A percentile compares a stretch with the other conserved stretches of the same genome.
Evolutionary conservation across 805 yeast genomes (phyloP).

Genomic region (Lipomyces anomalus): DNA sequence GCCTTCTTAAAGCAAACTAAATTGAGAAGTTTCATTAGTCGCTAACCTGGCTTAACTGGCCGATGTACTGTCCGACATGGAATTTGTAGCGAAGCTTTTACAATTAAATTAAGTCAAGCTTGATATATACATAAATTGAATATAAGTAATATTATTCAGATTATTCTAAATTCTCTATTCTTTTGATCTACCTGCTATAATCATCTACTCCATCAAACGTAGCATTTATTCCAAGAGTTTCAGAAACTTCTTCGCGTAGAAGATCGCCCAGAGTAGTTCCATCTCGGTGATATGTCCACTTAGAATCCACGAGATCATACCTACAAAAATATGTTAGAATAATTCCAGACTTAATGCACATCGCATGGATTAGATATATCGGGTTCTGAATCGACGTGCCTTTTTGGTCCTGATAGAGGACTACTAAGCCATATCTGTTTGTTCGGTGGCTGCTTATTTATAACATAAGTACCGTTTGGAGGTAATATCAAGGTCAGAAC

Average conservation of each 20-base stretch:
- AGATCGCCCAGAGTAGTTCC: conserved; percentile 44
- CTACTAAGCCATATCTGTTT: conserved; percentile 94
- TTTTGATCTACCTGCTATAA: conserved; percentile 5
- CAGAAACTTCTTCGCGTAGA: conserved; percentile 43
- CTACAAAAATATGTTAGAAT: conserved; percentile 28
- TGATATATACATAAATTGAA: no score
- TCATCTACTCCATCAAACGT: conserved; percentile 25
- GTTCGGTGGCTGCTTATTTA: conserved; percentile 96
- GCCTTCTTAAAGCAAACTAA: no score
- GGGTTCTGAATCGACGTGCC: conserved; percentile 22
- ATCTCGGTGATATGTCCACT: conserved; percentile 80
- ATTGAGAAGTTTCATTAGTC: no score
- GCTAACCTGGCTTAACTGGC: no score
- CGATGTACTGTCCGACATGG: no score
- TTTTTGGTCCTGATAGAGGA: conserved; percentile 88
- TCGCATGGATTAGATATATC: background rate
- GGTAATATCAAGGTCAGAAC: conserved; percentile 72
- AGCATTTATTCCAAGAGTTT: conserved; percentile 20
- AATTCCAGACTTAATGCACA: background rate
- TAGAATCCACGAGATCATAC: conserved; percentile 65
- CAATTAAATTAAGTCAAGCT: no score
- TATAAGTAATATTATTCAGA: no score
- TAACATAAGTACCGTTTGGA: conserved; percentile 75
- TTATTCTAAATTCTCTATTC: background rate
- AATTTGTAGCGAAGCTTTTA: no score